These are phyloP conservation scores for Gossypium australe DNA, from an alignment of 345 rosid genomes.

Conservation along the genomic window DNA sequence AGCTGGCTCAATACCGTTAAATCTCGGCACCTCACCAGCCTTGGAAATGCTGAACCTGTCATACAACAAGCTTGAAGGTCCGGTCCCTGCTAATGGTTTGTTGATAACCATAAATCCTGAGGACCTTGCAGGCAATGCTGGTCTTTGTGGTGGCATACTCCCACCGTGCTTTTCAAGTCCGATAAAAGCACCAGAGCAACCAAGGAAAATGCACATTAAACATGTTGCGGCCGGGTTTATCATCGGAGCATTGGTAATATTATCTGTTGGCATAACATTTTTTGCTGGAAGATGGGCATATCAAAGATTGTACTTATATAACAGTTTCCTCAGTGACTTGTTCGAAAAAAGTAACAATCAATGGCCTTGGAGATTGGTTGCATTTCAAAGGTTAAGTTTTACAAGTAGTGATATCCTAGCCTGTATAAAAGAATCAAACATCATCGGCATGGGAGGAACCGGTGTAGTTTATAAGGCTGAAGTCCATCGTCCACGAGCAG, in stretches of 20 bases:
- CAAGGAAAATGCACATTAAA: slow-evolving; percentile 38
- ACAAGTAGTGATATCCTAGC: slow-evolving; percentile 64
- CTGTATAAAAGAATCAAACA: slow-evolving; percentile 71
- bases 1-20: slow-evolving; percentile 53
- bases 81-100: slow-evolving; percentile 54
- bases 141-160: slow-evolving; percentile 67
- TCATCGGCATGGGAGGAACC: slow-evolving; percentile 89
- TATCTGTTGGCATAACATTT: slow-evolving; percentile 44
- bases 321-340: slow-evolving; percentile 45
- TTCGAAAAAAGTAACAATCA: slow-evolving; percentile 53
- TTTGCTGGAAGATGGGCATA: slow-evolving; percentile 52
- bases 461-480: slow-evolving; percentile 93
- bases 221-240: slow-evolving; percentile 52
- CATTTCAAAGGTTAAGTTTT: slow-evolving; percentile 74
- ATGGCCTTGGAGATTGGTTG: slow-evolving; percentile 93
- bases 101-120: slow-evolving; percentile 54
- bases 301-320: slow-evolving; percentile 64
- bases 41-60: slow-evolving; percentile 75
- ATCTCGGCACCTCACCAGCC: slow-evolving; percentile 64
- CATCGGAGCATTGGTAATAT: slow-evolving; percentile 42
- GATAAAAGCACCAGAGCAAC: slow-evolving; percentile 16
- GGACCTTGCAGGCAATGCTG: slow-evolving; percentile 66
- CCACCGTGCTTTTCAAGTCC: slow-evolving; percentile 45
- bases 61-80: slow-evolving; percentile 68
- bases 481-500: slow-evolving; percentile 47